Evolutionary conservation across 345 rosid genomes (phyloP).

Genomic region (Raphanus sativus): DNA sequence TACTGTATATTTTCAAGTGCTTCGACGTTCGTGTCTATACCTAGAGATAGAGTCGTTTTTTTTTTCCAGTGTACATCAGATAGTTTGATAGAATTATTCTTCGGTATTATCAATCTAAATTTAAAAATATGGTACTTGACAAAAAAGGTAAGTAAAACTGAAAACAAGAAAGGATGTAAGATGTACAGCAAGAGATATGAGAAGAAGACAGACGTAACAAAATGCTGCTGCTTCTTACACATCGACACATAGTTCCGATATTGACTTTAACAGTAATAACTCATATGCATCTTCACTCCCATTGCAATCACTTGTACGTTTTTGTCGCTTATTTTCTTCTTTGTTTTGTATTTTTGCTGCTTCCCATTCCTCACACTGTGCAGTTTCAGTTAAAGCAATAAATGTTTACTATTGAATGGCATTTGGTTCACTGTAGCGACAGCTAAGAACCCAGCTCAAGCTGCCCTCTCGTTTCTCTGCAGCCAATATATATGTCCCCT

Average conservation of each 20-base stretch:
- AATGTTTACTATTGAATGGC: constrained; percentile 16
- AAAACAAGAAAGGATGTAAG: not conserved
- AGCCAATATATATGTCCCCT: constrained; percentile 35
- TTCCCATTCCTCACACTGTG: not conserved
- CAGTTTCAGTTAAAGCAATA: not conserved
- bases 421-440: constrained; percentile 31
- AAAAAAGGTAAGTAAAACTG: not conserved
- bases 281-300: constrained; percentile 13
- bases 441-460: constrained; percentile 34
- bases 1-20: no score
- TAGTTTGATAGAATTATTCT: no score
- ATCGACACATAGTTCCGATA: constrained; percentile 25
- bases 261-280: constrained; percentile 28
- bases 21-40: no score
- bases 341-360: constrained; percentile 21
- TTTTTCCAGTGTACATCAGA: no score
- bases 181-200: constrained; percentile 5
- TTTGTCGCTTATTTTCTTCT: not conserved
- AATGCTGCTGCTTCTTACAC: constrained; percentile 11
- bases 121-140: not conserved
- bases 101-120: no score
- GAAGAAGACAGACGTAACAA: constrained; percentile 14
- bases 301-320: not conserved
- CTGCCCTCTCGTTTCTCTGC: constrained; percentile 34
- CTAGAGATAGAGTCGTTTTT: no score